These are phyloP conservation scores for Boletus sp. DNA, from an alignment of 1,284 basidiomycete species.

Conservation along the genomic window DNA sequence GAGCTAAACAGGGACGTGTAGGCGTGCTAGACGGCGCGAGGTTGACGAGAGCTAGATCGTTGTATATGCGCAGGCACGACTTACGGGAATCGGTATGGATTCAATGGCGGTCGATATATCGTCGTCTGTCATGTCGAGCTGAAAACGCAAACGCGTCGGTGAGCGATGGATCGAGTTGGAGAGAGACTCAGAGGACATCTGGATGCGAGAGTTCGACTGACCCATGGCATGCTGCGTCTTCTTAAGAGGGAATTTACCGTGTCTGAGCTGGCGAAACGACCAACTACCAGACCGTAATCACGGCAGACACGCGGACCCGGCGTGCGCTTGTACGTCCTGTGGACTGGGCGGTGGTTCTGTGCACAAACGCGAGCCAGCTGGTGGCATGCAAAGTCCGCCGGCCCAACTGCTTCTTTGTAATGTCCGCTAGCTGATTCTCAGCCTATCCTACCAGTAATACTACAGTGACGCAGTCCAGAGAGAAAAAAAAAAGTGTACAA, in stretches of 20 bases:
- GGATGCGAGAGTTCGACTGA: too few species aligned
- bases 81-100: conserved; percentile 13
- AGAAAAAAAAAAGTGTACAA: too few species aligned
- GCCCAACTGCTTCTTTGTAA: neutral
- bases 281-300: conserved; percentile 1
- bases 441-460: too few species aligned
- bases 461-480: too few species aligned
- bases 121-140: conserved; percentile 8
- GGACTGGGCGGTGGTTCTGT: neutral
- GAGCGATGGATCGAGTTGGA: too few species aligned
- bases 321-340: conserved; percentile 11
- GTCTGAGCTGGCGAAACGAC: neutral
- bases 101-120: neutral
- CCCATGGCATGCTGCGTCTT: neutral
- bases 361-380: neutral
- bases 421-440: neutral
- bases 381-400: neutral
- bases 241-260: neutral
- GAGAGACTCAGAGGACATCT: too few species aligned
- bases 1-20: conserved; percentile 12
- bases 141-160: neutral
- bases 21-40: conserved; percentile 8
- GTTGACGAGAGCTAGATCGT: neutral
- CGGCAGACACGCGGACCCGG: conserved; percentile 16
- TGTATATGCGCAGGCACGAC: neutral